phyloP scores from a whole-genome alignment of 2,329 filamentous ascomycete species.

The Ophiostoma quercus region DNA sequence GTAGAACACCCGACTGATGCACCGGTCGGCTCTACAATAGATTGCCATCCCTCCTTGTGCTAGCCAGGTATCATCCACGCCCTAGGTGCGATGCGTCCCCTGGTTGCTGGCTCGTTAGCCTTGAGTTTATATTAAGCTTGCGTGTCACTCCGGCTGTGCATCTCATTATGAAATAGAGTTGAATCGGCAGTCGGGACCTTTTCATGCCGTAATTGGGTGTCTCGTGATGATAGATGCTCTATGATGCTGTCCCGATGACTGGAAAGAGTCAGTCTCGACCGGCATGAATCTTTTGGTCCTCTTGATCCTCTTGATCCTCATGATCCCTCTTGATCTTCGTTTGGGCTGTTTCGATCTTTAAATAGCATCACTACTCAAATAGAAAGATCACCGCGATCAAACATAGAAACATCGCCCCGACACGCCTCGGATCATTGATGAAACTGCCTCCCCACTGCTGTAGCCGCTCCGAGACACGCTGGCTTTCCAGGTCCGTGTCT shows the following conservation, averaged over 20 bases:
- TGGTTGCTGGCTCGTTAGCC: background rate
- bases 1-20: background rate
- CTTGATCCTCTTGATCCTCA: too few relatives aligned
- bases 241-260: background rate
- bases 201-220: background rate
- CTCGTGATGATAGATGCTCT: background rate
- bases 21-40: background rate
- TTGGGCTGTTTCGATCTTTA: background rate
- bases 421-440: background rate
- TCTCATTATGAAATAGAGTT: background rate
- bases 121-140: background rate
- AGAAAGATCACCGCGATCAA: background rate
- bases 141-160: background rate
- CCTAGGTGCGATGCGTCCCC: background rate
- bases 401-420: background rate
- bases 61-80: background rate
- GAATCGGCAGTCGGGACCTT: background rate
- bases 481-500: background rate
- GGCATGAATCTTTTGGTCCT: background rate
- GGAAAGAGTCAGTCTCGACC: background rate
- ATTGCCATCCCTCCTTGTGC: slow-evolving; percentile 3
- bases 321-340: background rate
- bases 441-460: background rate
- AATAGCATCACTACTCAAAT: background rate
- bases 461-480: slow-evolving; percentile 4